Conservation (phyloP, 352 stramenopile species). For the Phytopythium helicoides region DNA sequence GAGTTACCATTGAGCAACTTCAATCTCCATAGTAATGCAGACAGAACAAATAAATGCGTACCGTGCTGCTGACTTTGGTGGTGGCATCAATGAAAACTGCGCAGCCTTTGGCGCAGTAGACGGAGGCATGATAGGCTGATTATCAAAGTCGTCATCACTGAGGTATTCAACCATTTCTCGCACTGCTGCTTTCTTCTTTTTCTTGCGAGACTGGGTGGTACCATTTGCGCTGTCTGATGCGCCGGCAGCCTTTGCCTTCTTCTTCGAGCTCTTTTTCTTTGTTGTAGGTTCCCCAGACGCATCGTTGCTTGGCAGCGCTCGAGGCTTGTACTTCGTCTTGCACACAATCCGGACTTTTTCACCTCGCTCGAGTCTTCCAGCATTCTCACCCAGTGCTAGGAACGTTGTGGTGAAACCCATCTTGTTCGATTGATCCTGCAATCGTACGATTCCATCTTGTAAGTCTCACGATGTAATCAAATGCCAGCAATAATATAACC, state of each 20-base stretch:
- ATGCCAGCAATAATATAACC: neutral
- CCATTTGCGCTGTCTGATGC: neutral
- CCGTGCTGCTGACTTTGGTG: constrained; percentile 42
- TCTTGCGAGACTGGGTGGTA: constrained; percentile 14
- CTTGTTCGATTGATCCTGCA: constrained; percentile 73
- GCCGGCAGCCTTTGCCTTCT: constrained; percentile 22
- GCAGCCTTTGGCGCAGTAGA: constrained; percentile 10
- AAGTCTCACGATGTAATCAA: neutral
- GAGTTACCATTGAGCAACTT: neutral
- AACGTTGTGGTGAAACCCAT: constrained; percentile 87
- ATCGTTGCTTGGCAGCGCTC: constrained; percentile 18
- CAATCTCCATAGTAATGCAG: neutral
- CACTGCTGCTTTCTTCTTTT: constrained; percentile 30
- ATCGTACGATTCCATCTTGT: neutral
- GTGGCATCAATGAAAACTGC: constrained; percentile 54
- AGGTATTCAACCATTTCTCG: constrained; percentile 55
- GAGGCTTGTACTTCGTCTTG: constrained; percentile 64
- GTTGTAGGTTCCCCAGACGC: constrained; percentile 16
- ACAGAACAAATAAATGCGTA: constrained; percentile 17
- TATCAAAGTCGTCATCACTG: constrained; percentile 59
- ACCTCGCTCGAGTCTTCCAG: constrained; percentile 48
- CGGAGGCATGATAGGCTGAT: constrained; percentile 35
- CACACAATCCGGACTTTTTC: constrained; percentile 76
- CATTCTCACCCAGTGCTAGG: constrained; percentile 51
- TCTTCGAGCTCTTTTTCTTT: constrained; percentile 38